Base-by-base conservation (phyloP, 169 alveolate genomes). In the Besnoitia besnoiti region DNA sequence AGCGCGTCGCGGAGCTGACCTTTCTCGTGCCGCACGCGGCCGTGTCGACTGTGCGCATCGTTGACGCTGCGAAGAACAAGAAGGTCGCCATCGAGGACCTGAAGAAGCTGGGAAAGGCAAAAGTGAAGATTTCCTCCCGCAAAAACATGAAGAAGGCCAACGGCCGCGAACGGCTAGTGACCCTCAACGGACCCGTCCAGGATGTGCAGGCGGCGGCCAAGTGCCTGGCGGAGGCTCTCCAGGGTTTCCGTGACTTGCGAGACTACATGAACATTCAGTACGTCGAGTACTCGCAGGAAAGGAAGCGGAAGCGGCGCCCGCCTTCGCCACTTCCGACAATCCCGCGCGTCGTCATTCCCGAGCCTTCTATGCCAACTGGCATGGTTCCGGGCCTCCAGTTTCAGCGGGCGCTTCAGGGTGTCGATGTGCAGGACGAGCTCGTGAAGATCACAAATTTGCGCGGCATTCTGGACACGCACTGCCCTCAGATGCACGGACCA, bases 401-500 rank as follows among this genome's bases (percentile, higher is more conserved):
- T n/a, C 80, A 67, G 80, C 80, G 80, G 47, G 80, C 42, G 80
- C 80, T 67, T 7, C 80, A 67, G 80, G 80, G 80, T 24, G 47
- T 67, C n/a, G n/a, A n/a, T 27, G 93, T 87, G n/a, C 93, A 90
- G 73, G 93, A 90, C 75, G 93, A 90, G 40, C 90, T 90, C 30
- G 93, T 87, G 21, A 50, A 87, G 27, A 90, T 90, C 49, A 90
- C 89, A 73, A 90, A 90, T 61, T 40, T 90, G 85, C 93, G 77
- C 8, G 82, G 82, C 49, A 90, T 79, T 75, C 89, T 85, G 19
- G 93, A 90, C 55, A 27, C 55, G 39, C 21, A 75, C 16, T 0
- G 44, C 35, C 89, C 77, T 40, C 24, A 37, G 46, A 39, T 90
- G 93, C 93, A 55, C 50, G 93, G 93, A 19, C 93, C 93, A 5